phyloP scores from a whole-genome alignment of 495 filamentous ascomycete genomes.

The Hyaloscypha hepaticicola region DNA sequence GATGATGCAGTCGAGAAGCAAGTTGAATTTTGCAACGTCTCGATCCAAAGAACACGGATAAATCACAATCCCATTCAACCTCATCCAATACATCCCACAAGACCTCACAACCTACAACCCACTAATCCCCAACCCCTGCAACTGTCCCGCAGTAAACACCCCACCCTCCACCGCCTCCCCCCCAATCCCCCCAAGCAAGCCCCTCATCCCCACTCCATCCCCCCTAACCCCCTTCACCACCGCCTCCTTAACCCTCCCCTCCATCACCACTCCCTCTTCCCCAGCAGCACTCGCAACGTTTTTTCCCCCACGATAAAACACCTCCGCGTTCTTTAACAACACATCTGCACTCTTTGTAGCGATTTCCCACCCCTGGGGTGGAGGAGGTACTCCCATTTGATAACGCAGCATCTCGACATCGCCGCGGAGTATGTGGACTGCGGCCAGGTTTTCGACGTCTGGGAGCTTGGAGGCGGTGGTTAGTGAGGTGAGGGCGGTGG shows the following conservation, averaged over 20 bases:
- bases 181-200: neutral
- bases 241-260: slow-evolving; percentile 12
- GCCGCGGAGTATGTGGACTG: slow-evolving; percentile 61
- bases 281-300: slow-evolving; percentile 34
- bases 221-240: slow-evolving; percentile 3
- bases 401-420: slow-evolving; percentile 61
- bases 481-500: slow-evolving; percentile 46
- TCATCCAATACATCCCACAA: too few relatives aligned
- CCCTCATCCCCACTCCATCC: neutral
- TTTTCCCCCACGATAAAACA: slow-evolving; percentile 62
- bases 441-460: slow-evolving; percentile 49
- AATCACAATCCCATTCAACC: too few relatives aligned
- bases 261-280: neutral
- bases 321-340: slow-evolving; percentile 60
- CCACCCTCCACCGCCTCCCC: slow-evolving; percentile 26
- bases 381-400: slow-evolving; percentile 39
- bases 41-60: too few relatives aligned
- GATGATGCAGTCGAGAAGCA: too few relatives aligned
- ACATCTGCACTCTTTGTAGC: slow-evolving; percentile 48
- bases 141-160: slow-evolving; percentile 12
- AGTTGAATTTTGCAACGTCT: too few relatives aligned
- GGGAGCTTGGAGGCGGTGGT: slow-evolving; percentile 54
- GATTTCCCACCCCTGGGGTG: slow-evolving; percentile 39
- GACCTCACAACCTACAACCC: too few relatives aligned
- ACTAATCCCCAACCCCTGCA: slow-evolving; percentile 5